phyloP scores from a whole-genome alignment of 768 basidiomycete species.

The Pseudohyphozyma bogoriensis region DNA sequence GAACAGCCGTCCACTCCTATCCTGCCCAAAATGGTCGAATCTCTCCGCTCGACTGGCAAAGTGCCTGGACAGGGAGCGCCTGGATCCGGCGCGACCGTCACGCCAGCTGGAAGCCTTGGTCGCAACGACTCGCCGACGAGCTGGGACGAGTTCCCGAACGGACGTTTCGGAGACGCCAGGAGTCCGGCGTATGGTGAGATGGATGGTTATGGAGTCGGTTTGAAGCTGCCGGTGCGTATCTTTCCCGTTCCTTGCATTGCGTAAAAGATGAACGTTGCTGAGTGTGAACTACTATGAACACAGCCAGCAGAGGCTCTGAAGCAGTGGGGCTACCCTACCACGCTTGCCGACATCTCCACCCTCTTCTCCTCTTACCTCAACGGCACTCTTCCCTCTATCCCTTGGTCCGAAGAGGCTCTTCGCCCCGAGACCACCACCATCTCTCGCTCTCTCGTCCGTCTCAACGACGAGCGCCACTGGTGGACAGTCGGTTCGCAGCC shows the following conservation, averaged over 20 bases:
- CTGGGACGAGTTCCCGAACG: constrained; percentile 80
- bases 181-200: constrained; percentile 97
- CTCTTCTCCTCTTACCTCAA: constrained; percentile 72
- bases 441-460: constrained; percentile 58
- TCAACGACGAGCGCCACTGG: constrained; percentile 63
- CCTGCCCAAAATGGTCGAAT: constrained; percentile 25
- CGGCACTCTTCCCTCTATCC: constrained; percentile 60
- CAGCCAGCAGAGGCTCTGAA: constrained; percentile 55
- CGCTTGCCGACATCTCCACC: constrained; percentile 57
- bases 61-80: too few relatives aligned
- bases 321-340: constrained; percentile 67
- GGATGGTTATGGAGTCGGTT: constrained; percentile 87
- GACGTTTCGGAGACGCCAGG: constrained; percentile 92
- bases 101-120: too few relatives aligned
- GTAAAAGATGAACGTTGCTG: neutral
- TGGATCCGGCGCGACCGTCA: too few relatives aligned
- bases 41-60: too few relatives aligned
- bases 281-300: constrained; percentile 1
- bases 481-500: constrained; percentile 98
- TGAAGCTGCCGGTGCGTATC: constrained; percentile 68
- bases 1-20: constrained; percentile 39
- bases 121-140: constrained; percentile 27
- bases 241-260: neutral
- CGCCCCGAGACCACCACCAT: constrained; percentile 74
- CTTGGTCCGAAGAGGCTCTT: constrained; percentile 76